Conservation (phyloP, 441 rosid species). For the Erysimum pusillum region DNA sequence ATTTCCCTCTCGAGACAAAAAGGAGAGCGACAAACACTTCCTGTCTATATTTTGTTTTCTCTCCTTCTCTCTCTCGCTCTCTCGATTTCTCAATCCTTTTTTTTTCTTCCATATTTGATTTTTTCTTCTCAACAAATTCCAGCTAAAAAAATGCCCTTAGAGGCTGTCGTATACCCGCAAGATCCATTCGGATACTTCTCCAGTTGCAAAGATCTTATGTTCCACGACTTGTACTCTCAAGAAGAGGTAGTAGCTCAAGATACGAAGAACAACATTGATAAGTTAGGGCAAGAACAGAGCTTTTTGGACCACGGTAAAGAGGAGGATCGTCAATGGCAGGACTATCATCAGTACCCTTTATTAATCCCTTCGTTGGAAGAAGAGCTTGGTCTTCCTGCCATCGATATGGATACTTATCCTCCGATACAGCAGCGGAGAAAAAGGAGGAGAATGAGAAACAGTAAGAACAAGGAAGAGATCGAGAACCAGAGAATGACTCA, state of each 20-base stretch:
- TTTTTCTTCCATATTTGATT: background rate
- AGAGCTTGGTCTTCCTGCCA: slow-evolving; percentile 29
- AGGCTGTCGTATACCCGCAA: slow-evolving; percentile 56
- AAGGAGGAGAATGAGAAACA: slow-evolving; percentile 57
- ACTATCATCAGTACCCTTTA: slow-evolving; percentile 24
- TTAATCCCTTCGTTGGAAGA: slow-evolving; percentile 28
- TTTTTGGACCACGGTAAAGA: slow-evolving; percentile 26
- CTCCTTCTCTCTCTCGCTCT: slow-evolving; percentile 34
- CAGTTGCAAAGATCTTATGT: slow-evolving; percentile 48
- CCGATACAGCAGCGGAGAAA: slow-evolving; percentile 49
- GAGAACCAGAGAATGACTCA: slow-evolving; percentile 83
- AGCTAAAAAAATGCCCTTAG: slow-evolving; percentile 55
- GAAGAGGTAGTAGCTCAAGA: slow-evolving; percentile 40
- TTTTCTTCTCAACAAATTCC: slow-evolving; percentile 4
- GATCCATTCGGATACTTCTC: slow-evolving; percentile 52
- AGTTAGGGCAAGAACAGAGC: slow-evolving; percentile 26
- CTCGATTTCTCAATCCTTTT: slow-evolving; percentile 15
- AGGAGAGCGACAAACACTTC: slow-evolving; percentile 45
- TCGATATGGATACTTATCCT: slow-evolving; percentile 15
- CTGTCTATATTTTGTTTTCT: slow-evolving; percentile 37
- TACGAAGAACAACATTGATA: slow-evolving; percentile 37
- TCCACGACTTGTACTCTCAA: slow-evolving; percentile 41
- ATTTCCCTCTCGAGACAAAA: slow-evolving; percentile 35
- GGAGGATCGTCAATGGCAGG: slow-evolving; percentile 38
- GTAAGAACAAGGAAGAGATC: slow-evolving; percentile 73